Evolutionary conservation across 345 rosid species (phyloP), one percentile per base, ranked within the genome.

Genomic region (Microthlaspi erraticum): DNA sequence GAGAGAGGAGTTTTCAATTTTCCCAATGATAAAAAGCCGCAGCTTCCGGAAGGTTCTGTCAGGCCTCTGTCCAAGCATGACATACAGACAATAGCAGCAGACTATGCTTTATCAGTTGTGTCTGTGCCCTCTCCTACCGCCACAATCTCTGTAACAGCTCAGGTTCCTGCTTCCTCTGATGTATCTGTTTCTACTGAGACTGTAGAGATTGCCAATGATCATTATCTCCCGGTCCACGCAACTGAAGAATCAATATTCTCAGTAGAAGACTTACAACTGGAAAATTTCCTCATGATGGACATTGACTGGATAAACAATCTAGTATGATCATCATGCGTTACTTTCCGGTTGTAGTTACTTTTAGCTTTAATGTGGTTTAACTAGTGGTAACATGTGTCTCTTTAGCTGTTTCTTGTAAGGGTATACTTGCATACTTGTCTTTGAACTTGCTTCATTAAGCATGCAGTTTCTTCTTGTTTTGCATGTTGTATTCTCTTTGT

Each of bases 201-300:
- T n/a, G 31, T 62, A 56, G 71, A 65, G 59, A 32, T 55, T 48
- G 72, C 43, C 39, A 36, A 16, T 19, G 76, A 60, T 14, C 66
- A 17, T 38, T 71, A 70, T 74, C 32, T 70, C 75, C 79, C 77
- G 66, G 43, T 53, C 10, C 10, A 26, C 10, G 16, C 56, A 44
- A 45, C 55, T 13, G 49, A 11, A 29, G 77, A 67, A 60, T 46
- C 79, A 37, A 56, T 41, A 32, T 65, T 58, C 38, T 62, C 72
- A 10, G 53, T 74, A 60, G 79, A 77, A 62, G 80, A 74, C 61
- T 49, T 81, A 55, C 31, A 74, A 43, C 71, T 81, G 42, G 83
- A 81, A 56, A 73, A 44, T 74, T 74, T 81, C 68, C 81, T 77
- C 68, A 70, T 74, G 81, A 69, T 77, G 72, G 80, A 72, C 72